A percentile compares a stretch with the other conserved stretches of the same genome.
Evolutionary conservation across 768 basidiomycete species (phyloP).

Genomic region (Hydnum rufescens): DNA sequence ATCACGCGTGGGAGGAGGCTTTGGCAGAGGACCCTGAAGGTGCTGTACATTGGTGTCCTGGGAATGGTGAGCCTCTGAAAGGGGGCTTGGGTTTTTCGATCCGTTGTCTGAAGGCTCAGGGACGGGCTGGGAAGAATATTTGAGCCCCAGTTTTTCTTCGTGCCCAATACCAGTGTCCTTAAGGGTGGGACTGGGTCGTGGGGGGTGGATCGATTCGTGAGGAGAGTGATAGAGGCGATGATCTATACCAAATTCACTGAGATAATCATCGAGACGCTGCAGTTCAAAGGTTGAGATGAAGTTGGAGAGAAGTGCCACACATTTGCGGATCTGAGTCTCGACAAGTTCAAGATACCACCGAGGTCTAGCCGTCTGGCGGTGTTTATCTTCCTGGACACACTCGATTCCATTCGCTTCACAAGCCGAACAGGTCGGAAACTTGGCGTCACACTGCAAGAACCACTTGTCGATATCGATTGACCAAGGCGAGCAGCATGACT

Average conservation of each 20-base stretch:
- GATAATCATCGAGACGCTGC: constrained; percentile 42
- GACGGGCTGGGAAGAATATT: not conserved
- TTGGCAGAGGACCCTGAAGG: too few species aligned
- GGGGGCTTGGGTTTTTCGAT: not conserved
- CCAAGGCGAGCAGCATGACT: constrained; percentile 16
- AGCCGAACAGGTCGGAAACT: constrained; percentile 71
- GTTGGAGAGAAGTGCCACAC: constrained; percentile 59
- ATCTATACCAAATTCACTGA: constrained; percentile 44
- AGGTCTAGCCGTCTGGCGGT: constrained; percentile 68
- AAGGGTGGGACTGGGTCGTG: not conserved
- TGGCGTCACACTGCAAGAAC: constrained; percentile 57
- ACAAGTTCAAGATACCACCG: constrained; percentile 67
- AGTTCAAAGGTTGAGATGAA: constrained; percentile 48
- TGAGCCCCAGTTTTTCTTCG: not conserved
- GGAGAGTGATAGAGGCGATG: constrained; percentile 13
- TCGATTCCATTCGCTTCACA: constrained; percentile 59
- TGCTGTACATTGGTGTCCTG: too few species aligned
- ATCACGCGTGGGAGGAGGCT: too few species aligned
- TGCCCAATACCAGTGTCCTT: not conserved
- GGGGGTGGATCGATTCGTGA: not conserved
- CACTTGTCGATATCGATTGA: not conserved
- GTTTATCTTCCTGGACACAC: constrained; percentile 77
- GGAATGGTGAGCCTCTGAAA: not conserved
- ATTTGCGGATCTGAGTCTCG: constrained; percentile 62
- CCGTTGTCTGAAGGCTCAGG: not conserved